These are phyloP conservation scores for Staphylotrichum tortipilum DNA, from an alignment of 495 filamentous ascomycete species.

Conservation along the genomic window DNA sequence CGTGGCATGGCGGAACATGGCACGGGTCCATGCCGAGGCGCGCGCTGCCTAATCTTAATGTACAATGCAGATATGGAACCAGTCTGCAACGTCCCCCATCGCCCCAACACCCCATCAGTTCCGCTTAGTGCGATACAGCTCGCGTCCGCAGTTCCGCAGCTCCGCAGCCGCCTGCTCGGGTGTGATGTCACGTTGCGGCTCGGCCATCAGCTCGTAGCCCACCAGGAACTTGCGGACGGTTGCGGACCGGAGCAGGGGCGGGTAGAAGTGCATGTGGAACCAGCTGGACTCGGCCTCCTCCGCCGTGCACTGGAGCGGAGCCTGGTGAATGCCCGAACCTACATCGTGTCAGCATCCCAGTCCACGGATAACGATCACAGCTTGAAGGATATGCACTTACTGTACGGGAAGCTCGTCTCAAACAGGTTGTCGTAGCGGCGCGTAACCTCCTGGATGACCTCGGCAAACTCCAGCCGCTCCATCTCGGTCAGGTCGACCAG, in stretches of 20 bases:
- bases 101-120: constrained; percentile 50
- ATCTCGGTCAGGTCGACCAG: constrained; percentile 67
- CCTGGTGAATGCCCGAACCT: constrained; percentile 82
- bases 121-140: constrained; percentile 82
- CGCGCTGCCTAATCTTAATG: constrained; percentile 8
- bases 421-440: constrained; percentile 94
- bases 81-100: neutral
- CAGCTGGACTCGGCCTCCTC: constrained; percentile 81
- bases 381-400: constrained; percentile 31
- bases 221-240: constrained; percentile 94
- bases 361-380: neutral
- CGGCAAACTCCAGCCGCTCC: constrained; percentile 65
- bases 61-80: neutral
- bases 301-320: constrained; percentile 73
- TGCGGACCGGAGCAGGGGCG: constrained; percentile 82
- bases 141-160: constrained; percentile 64
- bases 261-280: constrained; percentile 96
- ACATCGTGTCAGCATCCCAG: constrained; percentile 1
- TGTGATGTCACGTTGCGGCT: constrained; percentile 95
- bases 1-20: no score
- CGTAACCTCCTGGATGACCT: constrained; percentile 77
- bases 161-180: constrained; percentile 86
- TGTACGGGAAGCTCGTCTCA: constrained; percentile 93
- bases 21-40: no score
- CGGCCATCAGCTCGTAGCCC: constrained; percentile 91